These are phyloP conservation scores for Wickerhamomyces chaumierensis DNA, from an alignment of 805 yeast species.

Conservation along the genomic window DNA sequence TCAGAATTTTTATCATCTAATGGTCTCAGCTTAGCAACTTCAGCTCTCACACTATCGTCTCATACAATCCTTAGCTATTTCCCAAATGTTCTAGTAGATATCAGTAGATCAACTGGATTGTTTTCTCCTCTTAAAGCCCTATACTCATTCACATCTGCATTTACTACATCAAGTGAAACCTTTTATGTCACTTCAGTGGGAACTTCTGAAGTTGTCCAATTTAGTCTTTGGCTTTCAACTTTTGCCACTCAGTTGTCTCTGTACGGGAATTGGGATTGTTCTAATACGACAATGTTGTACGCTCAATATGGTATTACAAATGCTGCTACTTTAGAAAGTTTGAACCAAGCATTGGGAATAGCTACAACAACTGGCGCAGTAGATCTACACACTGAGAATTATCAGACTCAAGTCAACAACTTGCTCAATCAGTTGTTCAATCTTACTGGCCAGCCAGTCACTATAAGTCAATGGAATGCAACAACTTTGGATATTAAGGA, in stretches of 20 bases:
- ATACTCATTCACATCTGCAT: background rate
- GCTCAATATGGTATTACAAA: background rate
- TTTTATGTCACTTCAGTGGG: background rate
- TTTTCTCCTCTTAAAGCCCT: background rate
- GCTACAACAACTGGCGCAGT: background rate
- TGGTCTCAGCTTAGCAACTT: slow-evolving; percentile 1
- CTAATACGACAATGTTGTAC: background rate
- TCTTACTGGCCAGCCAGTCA: background rate
- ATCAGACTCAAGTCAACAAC: background rate
- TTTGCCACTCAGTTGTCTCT: background rate
- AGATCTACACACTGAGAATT: background rate
- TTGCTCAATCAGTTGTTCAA: background rate
- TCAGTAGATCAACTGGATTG: background rate
- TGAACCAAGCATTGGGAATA: background rate
- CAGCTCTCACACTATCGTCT: background rate
- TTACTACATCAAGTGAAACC: background rate
- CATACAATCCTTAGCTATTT: background rate
- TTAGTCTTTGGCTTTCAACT: background rate
- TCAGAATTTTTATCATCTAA: slow-evolving; percentile 3
- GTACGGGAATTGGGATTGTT: background rate
- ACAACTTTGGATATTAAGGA: background rate
- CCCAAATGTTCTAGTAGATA: background rate
- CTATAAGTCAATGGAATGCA: background rate
- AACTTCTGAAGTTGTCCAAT: background rate
- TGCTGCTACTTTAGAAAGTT: background rate